Evolutionary conservation across 108 stramenopile genomes (phyloP), one percentile per base, ranked within the genome.

Genomic region (Skeletonema potamos): DNA sequence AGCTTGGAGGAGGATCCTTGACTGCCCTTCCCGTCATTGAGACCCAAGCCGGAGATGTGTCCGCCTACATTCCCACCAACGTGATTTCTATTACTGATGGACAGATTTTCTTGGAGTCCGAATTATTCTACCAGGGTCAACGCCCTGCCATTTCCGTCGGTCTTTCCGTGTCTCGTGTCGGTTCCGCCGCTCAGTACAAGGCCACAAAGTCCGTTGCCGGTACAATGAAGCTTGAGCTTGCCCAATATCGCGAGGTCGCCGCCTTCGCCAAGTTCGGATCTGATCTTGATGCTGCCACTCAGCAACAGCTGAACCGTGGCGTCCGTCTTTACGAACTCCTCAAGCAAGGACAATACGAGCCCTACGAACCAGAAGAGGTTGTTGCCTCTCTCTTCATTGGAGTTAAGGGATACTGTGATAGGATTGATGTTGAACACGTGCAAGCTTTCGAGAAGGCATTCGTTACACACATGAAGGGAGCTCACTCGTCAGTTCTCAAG

Each of bases 191-290:
- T 57, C 98, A 99, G 86, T 96, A 96, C 91, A 98, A 99, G 95
- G 97, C 97, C 82, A 99, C 98, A 91, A 98, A 97, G 94, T 86
- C 97, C 64, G 97, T 99, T 82, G 97, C 98, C 34, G 98, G 98
- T 89, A 99, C 98, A 82, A 99, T 99, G 97, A 99, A 99, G 97
- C 98, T 99, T 64, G 98, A 99, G 84, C 90, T 99, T 36, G 98
- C 98, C 46, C 98, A 99, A 81, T 99, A 98, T 92, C 97, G 98
- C 94, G 98, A 99, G 93, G 98, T 99, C 58, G 98, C 98, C 56
- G 98, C 98, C 62, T 99, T 99, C 82, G 97, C 98, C 88, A 98
- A 99, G 90, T 99, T 99, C 88, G 98, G 98, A 62, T 99, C 98
- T 46, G 98, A 99, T 92, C 91, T 99, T 51, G 98, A 99, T 86